Conservation (phyloP, 257 asterid species). For the Solanum clarkiae region DNA sequence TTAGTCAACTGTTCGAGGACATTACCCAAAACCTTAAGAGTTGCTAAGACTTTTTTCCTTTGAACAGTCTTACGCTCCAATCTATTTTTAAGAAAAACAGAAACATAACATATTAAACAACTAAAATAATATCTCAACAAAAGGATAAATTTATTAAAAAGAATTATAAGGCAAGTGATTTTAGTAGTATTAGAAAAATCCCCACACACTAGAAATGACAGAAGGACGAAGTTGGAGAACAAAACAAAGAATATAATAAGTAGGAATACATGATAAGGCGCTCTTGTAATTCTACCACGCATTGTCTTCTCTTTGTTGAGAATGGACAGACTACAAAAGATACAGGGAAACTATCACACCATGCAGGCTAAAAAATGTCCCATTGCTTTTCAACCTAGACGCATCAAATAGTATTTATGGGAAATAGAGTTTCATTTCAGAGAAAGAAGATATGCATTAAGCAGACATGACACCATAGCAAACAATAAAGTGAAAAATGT, state of each 20-base stretch:
- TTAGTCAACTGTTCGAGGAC: slow-evolving; percentile 73
- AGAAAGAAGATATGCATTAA: background rate
- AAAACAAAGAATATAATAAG: too few relatives aligned
- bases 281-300: background rate
- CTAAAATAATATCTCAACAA: background rate
- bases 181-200: background rate
- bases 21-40: slow-evolving; percentile 81
- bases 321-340: background rate
- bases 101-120: background rate
- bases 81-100: slow-evolving; percentile 25
- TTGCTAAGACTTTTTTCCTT: slow-evolving; percentile 80
- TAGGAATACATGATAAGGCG: too few relatives aligned
- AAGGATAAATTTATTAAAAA: background rate
- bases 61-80: slow-evolving; percentile 83
- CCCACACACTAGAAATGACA: background rate
- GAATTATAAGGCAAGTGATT: background rate
- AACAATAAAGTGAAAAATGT: background rate
- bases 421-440: background rate
- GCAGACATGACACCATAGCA: background rate
- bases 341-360: background rate
- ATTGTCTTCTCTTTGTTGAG: background rate
- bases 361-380: background rate
- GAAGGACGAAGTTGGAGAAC: background rate
- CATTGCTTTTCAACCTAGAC: background rate
- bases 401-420: background rate